Conservation (phyloP, 1,284 basidiomycete genomes). For the Pascua sp. region DNA sequence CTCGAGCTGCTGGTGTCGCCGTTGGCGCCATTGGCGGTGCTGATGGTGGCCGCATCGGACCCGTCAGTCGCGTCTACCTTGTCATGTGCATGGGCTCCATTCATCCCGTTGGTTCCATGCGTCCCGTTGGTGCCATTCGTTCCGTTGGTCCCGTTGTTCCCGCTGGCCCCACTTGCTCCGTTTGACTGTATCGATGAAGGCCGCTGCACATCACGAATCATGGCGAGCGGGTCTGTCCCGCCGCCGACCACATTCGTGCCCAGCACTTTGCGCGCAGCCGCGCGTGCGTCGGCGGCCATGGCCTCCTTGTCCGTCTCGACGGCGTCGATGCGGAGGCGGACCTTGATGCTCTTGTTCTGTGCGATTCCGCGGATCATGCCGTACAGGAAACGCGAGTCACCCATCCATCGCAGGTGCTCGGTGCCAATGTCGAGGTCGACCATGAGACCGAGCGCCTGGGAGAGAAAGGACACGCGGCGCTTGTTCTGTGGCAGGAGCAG, state of each 20-base stretch:
- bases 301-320: slow-evolving; percentile 67
- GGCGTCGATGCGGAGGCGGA: slow-evolving; percentile 68
- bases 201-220: slow-evolving; percentile 12
- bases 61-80: too few species aligned
- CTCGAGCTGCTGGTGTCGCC: too few species aligned
- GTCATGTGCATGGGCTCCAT: too few species aligned
- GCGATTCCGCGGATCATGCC: slow-evolving; percentile 75
- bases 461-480: slow-evolving; percentile 76
- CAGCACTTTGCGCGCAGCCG: slow-evolving; percentile 16
- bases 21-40: too few species aligned
- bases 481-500: slow-evolving; percentile 41
- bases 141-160: too few species aligned
- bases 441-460: slow-evolving; percentile 83
- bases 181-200: background rate
- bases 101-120: too few species aligned
- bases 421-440: slow-evolving; percentile 83
- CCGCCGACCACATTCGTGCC: slow-evolving; percentile 20
- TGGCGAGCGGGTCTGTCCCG: slow-evolving; percentile 10
- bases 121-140: too few species aligned
- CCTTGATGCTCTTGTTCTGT: slow-evolving; percentile 63
- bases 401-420: slow-evolving; percentile 86
- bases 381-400: slow-evolving; percentile 81
- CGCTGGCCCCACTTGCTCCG: background rate
- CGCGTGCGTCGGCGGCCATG: slow-evolving; percentile 56
- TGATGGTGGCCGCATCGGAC: too few species aligned